These are phyloP conservation scores for Fusarium armeniacum DNA, from an alignment of 2,329 filamentous ascomycete genomes.

Conservation along the genomic window DNA sequence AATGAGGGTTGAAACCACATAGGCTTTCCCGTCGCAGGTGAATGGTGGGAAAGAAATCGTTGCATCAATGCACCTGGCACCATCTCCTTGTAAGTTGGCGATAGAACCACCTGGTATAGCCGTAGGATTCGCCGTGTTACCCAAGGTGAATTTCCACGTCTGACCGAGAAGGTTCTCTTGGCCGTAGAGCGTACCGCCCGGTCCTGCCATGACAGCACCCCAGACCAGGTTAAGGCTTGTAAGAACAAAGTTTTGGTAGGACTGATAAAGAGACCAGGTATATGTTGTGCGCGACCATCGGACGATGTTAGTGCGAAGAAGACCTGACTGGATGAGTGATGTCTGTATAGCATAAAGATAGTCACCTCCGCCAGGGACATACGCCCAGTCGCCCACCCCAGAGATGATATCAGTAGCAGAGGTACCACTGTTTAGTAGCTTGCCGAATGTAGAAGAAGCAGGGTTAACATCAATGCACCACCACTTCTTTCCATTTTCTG, in stretches of 20 bases:
- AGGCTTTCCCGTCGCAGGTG: conserved; percentile 6
- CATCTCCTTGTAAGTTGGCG: conserved; percentile 24
- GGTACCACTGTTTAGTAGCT: conserved; percentile 8
- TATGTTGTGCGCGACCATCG: conserved; percentile 26
- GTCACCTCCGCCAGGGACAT: conserved; percentile 13
- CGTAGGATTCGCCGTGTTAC: not conserved
- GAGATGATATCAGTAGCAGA: conserved; percentile 4
- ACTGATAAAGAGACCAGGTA: conserved; percentile 14
- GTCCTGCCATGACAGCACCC: conserved; percentile 18
- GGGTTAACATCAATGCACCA: conserved; percentile 17
- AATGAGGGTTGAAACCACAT: conserved; percentile 1
- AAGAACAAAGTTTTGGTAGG: conserved; percentile 14
- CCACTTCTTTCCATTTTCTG: conserved; percentile 12
- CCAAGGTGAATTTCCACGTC: conserved; percentile 22
- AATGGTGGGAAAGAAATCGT: conserved; percentile 1
- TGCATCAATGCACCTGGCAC: conserved; percentile 33
- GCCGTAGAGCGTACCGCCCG: conserved; percentile 3
- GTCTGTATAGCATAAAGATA: conserved; percentile 13
- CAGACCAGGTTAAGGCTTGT: conserved; percentile 10
- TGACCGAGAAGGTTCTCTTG: conserved; percentile 26
- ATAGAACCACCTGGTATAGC: not conserved
- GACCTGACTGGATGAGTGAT: conserved; percentile 10
- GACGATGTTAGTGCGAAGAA: conserved; percentile 24
- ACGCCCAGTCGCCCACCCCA: conserved; percentile 14
- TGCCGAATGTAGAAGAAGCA: conserved; percentile 6